Evolutionary conservation across 1,139 yeast species (phyloP), one percentile per base, ranked within the genome.

Genomic region (Magnusiomyces ingens): DNA sequence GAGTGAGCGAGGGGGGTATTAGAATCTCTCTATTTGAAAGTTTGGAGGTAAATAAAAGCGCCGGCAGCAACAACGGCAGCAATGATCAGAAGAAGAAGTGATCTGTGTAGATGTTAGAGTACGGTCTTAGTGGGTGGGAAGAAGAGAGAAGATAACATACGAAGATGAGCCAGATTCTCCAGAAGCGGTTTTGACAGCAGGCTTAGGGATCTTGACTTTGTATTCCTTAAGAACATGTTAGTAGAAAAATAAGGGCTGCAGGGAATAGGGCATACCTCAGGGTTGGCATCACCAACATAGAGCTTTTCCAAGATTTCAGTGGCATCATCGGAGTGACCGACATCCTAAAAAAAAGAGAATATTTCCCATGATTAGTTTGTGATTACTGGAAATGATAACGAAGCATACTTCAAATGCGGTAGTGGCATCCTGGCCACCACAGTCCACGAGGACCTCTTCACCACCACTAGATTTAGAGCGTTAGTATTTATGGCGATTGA

Each of bases 271-370:
- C 67, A 49, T 59, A 64, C 73, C 40, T 56, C 64, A 43, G 74
- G 73, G 60, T 81, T 81, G 52, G 84, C 71, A 44, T 75, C 79
- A 58, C 99, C 99, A 58, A 91, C 77, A 63, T 79, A 76, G 65
- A 90, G 74, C 47, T 79, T 80, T 49, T 74, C 76, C 65, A 94
- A 76, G 59, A 85, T 77, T 62, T 85, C 94, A 62, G 83, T 82
- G 40, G 99, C 98, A 63, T 91, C 97, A 61, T 91, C 97, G 43
- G 98, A 90, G 73, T 93, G 99, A 44, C 99, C 99, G 66, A 93
- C 91, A 68, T 93, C 99, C 63, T 63, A 50, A 8, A 22, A 43
- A 19, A 19, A 43, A 10, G 19, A 21, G 5, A 41, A 43, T 10
- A 43, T 22, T 21, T 3, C 19, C 21, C 15, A 11, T n/a, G 19